Conservation (phyloP, 371 early-diverging fungal genomes). For the Mucor plumbeus region DNA sequence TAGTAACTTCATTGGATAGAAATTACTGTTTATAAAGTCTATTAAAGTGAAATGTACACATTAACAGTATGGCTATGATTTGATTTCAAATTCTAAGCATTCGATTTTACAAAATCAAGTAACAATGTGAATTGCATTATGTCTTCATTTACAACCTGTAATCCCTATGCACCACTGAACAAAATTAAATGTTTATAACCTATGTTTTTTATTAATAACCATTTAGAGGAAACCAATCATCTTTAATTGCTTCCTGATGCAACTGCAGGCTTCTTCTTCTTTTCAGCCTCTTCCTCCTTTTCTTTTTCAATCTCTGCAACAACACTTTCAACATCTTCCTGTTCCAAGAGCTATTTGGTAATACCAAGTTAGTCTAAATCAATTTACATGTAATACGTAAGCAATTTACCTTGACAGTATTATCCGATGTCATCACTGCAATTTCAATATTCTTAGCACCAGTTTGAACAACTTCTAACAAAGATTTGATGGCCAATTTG, state of each 20-base stretch:
- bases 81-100: too few species aligned
- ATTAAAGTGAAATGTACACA: too few species aligned
- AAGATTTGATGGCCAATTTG: conserved; percentile 90
- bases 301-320: conserved; percentile 90
- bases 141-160: too few species aligned
- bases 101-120: too few species aligned
- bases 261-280: conserved; percentile 63
- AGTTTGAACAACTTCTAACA: conserved; percentile 98
- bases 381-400: neutral
- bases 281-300: conserved; percentile 91
- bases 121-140: too few species aligned
- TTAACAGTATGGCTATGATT: too few species aligned
- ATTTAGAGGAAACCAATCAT: neutral
- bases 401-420: conserved; percentile 65
- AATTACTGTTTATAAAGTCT: too few species aligned
- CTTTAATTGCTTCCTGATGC: conserved; percentile 38
- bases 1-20: too few species aligned
- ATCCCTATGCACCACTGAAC: neutral
- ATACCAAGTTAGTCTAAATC: neutral
- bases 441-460: conserved; percentile 99
- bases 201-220: conserved; percentile 10
- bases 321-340: conserved; percentile 84
- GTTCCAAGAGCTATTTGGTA: conserved; percentile 64
- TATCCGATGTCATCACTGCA: conserved; percentile 84
- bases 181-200: neutral